Base-by-base conservation (phyloP, 2,329 filamentous ascomycete genomes). In the Parafenestella ontariensis region DNA sequence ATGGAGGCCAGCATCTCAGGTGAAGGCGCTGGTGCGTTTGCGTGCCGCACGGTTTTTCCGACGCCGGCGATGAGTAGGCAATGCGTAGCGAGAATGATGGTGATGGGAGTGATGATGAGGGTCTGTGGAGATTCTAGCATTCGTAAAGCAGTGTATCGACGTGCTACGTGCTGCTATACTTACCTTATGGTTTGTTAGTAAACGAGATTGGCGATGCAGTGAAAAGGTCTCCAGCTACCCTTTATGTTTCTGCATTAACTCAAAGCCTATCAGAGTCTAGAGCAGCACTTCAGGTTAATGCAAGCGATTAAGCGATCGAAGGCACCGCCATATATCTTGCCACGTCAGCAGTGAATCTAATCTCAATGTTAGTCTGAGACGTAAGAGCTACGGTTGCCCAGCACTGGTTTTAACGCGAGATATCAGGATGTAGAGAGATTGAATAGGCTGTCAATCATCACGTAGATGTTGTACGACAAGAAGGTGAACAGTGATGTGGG, bases 41-140 rank as follows among this genome's bases (percentile, higher is more conserved):
- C 31, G 31, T 34, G 31, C 31, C 31, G 31, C 8, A 15, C 15
- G 4, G 31, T 34, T 34, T 34, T 8, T 34, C 31, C 31, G 15
- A 34, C 15, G 36, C 18, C 15, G 7, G 36, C 36, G 17, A 20
- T 39, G 36, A 39, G 10, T 17, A 39, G 17, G 17, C 21, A 15
- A 20, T 3, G 17, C 9, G 17, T 5, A 40, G 36, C 43, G 21
- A 52, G n/a, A 45, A 15, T 4, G 40, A 37, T 52, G 21, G n/a
- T 42, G 28, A n/a, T 34, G 24, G 17, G 33, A 51, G 10, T 46
- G 49, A 41, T 26, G 49, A 41, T 17, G 26, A 41, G 34, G 6
- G n/a, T 5, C 1, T 24, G 3, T 55, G 26, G n/a, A n/a, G n/a
- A 58, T 10, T 48, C 41, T 4, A 15, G 8, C 1, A 7, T n/a